Percentiles rank a stretch among this genome's conserved stretches.
Evolutionary conservation across 805 yeast genomes (phyloP).

Genomic region (Diddensiella transvaalensis): DNA sequence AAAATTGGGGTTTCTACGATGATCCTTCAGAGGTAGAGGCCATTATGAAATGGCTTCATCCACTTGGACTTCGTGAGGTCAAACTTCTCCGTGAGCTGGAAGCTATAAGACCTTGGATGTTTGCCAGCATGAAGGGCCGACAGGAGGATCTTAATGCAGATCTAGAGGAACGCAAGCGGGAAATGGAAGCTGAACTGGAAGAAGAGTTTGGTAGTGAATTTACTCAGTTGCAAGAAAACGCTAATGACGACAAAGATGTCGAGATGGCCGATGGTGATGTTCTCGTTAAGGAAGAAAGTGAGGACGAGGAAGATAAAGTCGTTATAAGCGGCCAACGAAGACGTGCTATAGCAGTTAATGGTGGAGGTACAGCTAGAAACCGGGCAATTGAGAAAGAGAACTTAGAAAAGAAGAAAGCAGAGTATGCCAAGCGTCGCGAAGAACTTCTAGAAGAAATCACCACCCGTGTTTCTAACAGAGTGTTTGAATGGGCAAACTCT

Average conservation of each 20-base stretch:
- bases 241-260: slow-evolving; percentile 20
- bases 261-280: slow-evolving; percentile 11
- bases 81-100: slow-evolving; percentile 59
- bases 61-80: slow-evolving; percentile 72
- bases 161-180: slow-evolving; percentile 20
- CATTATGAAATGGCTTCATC: slow-evolving; percentile 64
- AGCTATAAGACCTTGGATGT: slow-evolving; percentile 49
- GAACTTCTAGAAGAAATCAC: slow-evolving; percentile 17
- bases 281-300: slow-evolving; percentile 10
- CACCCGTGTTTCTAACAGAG: slow-evolving; percentile 19
- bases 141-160: slow-evolving; percentile 28
- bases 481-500: slow-evolving; percentile 25
- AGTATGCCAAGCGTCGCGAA: slow-evolving; percentile 9
- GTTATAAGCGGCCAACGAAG: neutral
- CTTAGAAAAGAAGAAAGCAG: slow-evolving; percentile 2
- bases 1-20: slow-evolving; percentile 73
- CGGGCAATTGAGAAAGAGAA: slow-evolving; percentile 8
- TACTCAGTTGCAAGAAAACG: slow-evolving; percentile 4
- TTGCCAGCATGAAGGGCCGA: slow-evolving; percentile 55
- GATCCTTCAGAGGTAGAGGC: slow-evolving; percentile 51
- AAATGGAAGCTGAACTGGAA: slow-evolving; percentile 21
- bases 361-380: neutral
- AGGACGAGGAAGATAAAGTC: slow-evolving; percentile 45
- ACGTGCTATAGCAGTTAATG: neutral
- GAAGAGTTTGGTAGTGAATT: slow-evolving; percentile 14